phyloP scores from a whole-genome alignment of 2,329 filamentous ascomycete species.

The Boeremia exigua region DNA sequence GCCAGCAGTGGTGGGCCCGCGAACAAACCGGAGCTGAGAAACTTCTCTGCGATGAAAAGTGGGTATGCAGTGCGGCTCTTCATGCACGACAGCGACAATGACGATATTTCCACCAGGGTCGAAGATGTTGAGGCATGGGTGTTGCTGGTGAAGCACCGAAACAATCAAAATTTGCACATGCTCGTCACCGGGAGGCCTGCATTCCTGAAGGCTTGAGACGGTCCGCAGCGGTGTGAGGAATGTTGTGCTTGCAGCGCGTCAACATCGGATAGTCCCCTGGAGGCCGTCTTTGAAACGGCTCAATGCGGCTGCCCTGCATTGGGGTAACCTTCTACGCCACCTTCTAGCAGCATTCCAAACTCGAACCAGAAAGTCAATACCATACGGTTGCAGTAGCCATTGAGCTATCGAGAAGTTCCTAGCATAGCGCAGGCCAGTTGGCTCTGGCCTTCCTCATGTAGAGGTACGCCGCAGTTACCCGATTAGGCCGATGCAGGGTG shows the following conservation, averaged over 20 bases:
- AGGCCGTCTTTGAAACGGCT: constrained; percentile 5
- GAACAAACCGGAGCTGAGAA: constrained; percentile 19
- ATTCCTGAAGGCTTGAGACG: background rate
- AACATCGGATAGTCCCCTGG: constrained; percentile 1
- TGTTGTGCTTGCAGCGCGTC: constrained; percentile 1
- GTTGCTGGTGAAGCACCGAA: constrained; percentile 12
- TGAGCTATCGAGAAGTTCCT: constrained; percentile 3
- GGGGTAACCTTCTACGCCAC: constrained; percentile 17
- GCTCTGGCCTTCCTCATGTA: constrained; percentile 1
- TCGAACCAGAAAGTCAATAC: background rate
- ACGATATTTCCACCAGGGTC: constrained; percentile 7
- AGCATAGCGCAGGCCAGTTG: constrained; percentile 1
- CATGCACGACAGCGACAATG: constrained; percentile 13
- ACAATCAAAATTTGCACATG: constrained; percentile 5
- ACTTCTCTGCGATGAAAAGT: constrained; percentile 18
- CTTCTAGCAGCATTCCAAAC: constrained; percentile 12
- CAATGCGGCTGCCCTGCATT: constrained; percentile 11
- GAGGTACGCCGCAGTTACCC: constrained; percentile 4
- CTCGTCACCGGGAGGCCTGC: constrained; percentile 3
- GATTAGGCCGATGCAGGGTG: background rate
- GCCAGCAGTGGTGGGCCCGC: constrained; percentile 11
- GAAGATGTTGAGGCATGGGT: constrained; percentile 15
- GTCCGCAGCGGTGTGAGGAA: background rate
- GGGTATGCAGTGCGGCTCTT: constrained; percentile 9
- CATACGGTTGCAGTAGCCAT: constrained; percentile 8